Conservation (phyloP, 2,329 filamentous ascomycete genomes). For the Pyrenochaeta sp. region DNA sequence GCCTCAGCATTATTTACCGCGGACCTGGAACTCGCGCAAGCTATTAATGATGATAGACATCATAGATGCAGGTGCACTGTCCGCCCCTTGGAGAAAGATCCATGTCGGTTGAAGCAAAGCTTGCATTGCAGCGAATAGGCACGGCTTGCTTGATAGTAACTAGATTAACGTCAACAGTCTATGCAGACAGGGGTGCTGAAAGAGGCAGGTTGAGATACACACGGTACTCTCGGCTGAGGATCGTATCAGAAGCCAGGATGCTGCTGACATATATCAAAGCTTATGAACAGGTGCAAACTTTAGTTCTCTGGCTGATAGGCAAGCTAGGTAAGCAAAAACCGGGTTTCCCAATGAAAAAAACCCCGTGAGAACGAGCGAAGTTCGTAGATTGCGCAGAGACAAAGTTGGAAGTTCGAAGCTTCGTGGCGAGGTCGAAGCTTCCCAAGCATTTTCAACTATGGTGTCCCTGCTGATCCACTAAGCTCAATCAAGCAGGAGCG, state of each 20-base stretch:
- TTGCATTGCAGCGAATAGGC: conserved; percentile 21
- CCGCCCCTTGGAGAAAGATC: conserved; percentile 11
- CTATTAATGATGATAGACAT: conserved; percentile 16
- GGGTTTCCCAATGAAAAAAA: background rate
- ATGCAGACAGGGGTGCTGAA: conserved; percentile 15
- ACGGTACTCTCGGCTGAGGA: conserved; percentile 5
- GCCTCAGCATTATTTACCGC: conserved; percentile 9
- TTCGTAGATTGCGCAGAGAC: background rate
- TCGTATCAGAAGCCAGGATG: background rate
- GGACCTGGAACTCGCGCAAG: conserved; percentile 9
- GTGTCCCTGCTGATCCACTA: background rate
- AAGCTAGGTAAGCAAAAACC: background rate
- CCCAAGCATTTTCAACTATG: background rate
- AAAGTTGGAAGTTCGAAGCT: background rate
- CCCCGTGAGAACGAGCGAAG: background rate
- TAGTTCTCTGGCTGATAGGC: background rate
- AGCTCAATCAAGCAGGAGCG: conserved; percentile 7
- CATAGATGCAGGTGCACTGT: conserved; percentile 20
- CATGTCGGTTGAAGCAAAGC: conserved; percentile 19
- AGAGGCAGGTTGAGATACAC: conserved; percentile 16
- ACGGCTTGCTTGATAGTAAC: conserved; percentile 10
- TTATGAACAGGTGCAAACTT: background rate
- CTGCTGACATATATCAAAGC: background rate
- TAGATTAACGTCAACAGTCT: conserved; percentile 12
- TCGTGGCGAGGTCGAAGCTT: conserved; percentile 6